A percentile compares a stretch with the other conserved stretches of the same genome.
These are phyloP conservation scores for Xylaria cubensis DNA, from an alignment of 495 filamentous ascomycete species.

Conservation along the genomic window DNA sequence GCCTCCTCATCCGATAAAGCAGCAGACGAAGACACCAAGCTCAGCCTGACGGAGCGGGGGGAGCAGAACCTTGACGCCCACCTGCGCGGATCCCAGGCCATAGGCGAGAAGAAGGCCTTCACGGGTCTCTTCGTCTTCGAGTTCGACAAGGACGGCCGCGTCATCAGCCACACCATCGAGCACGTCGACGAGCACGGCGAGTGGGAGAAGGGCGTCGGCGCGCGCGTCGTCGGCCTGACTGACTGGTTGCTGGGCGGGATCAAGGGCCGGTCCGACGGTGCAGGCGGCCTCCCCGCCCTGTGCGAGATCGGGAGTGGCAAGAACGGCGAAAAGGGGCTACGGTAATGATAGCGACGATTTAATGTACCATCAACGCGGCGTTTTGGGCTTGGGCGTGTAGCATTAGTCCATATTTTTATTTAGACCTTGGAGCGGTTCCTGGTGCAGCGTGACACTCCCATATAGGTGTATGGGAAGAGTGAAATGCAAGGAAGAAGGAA, in stretches of 20 bases:
- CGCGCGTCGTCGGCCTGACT: conserved; percentile 82
- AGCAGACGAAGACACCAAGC: conserved; percentile 42
- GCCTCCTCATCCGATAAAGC: conserved; percentile 22
- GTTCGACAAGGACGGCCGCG: conserved; percentile 87
- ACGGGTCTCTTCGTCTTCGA: conserved; percentile 91
- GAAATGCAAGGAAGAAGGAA: conserved; percentile 23
- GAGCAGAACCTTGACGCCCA: conserved; percentile 35
- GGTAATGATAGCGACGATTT: conserved; percentile 16
- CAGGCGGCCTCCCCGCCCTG: conserved; percentile 32
- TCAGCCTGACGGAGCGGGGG: conserved; percentile 35
- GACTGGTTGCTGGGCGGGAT: conserved; percentile 83
- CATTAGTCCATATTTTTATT: conserved; percentile 10
- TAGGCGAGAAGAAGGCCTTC: conserved; percentile 63
- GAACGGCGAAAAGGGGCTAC: background rate
- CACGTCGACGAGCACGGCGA: conserved; percentile 81
- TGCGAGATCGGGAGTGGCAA: background rate
- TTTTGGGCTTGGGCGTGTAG: background rate
- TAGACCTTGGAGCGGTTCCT: background rate
- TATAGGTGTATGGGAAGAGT: background rate
- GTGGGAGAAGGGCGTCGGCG: conserved; percentile 63
- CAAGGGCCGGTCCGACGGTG: conserved; percentile 47
- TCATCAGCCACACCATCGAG: conserved; percentile 89
- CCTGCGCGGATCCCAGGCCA: conserved; percentile 35
- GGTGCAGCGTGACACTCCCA: too few relatives aligned
- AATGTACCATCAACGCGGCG: conserved; percentile 15